Conservation (phyloP, 371 early-diverging fungal genomes). For the Homolaphlyctis polyrhiza region DNA sequence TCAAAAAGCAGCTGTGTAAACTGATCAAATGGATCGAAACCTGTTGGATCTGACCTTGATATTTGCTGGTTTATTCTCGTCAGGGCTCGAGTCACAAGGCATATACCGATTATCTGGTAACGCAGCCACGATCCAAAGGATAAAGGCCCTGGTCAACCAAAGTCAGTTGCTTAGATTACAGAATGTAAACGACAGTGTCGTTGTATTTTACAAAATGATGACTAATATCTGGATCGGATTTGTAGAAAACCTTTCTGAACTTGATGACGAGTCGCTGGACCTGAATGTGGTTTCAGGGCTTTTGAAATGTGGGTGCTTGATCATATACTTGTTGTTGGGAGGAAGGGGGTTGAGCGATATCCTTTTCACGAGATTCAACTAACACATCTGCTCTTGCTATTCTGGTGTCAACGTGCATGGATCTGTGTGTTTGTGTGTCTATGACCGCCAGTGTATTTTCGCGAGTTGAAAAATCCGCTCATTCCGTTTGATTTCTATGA, state of each 20-base stretch:
- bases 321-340: neutral
- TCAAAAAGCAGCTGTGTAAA: neutral
- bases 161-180: constrained; percentile 38
- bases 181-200: no score
- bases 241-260: constrained; percentile 13
- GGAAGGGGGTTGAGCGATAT: no score
- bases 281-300: constrained; percentile 72
- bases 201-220: constrained; percentile 8
- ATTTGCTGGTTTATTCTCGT: neutral
- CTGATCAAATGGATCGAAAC: neutral
- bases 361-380: no score
- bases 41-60: constrained; percentile 6
- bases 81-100: constrained; percentile 59
- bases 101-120: constrained; percentile 82
- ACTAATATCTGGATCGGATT: neutral
- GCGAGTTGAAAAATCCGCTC: constrained; percentile 73
- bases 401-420: no score
- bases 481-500: constrained; percentile 75
- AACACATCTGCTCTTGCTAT: no score
- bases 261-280: constrained; percentile 49
- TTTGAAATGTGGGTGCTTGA: constrained; percentile 48
- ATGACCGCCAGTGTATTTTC: constrained; percentile 55
- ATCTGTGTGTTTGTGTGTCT: neutral
- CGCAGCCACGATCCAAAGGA: constrained; percentile 63
- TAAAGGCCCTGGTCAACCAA: constrained; percentile 54